Base-by-base conservation (phyloP, 2,329 filamentous ascomycete species). In the Alternaria incomplexa region DNA sequence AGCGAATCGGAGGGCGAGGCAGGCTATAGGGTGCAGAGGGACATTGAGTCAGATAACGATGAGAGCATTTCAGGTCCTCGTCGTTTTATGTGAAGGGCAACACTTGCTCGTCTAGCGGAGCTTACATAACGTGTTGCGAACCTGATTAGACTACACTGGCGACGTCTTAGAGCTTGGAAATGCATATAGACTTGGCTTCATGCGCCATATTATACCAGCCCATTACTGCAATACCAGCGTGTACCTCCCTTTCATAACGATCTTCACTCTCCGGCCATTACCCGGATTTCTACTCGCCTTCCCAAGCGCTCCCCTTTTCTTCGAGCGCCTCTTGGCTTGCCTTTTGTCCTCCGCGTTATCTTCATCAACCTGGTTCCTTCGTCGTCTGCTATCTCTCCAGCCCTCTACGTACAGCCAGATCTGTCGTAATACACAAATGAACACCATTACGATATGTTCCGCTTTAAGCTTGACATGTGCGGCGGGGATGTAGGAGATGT, bases 381-480 rank as follows among this genome's bases (percentile, higher is more conserved):
- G 23, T n/a, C 40, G 26, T n/a, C 26, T 15, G 12, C 52, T 44
- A 22, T 50, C 36, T 8, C 52, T 46, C 68, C 60, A 70, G 7
- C 50, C 61, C 15, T 51, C 26, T 5, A 61, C n/a, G 15, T 59
- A 61, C 11, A 43, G 7, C 47, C 63, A 63, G 1, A 52, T 30
- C 7, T 58, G 60, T 15, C 64, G 63, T 25, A 51, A 12, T 10
- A 66, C 17, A 23, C 50, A 59, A 8, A 71, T 60, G 0, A 67
- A 11, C 2, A 69, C 61, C 51, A 62, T 63, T 1, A 61, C 67
- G 10, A 63, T 61, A 8, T 62, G 58, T 6, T 71, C 67, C 8
- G 68, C 68, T 44, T 72, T 70, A 15, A 70, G 51, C 8, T 70
- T 71, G 2, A 70, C 47, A 13, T 69, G 67, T 5, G 67, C 46